Conservation (phyloP, 1,284 basidiomycete genomes). For the Lentinus polychrous region DNA sequence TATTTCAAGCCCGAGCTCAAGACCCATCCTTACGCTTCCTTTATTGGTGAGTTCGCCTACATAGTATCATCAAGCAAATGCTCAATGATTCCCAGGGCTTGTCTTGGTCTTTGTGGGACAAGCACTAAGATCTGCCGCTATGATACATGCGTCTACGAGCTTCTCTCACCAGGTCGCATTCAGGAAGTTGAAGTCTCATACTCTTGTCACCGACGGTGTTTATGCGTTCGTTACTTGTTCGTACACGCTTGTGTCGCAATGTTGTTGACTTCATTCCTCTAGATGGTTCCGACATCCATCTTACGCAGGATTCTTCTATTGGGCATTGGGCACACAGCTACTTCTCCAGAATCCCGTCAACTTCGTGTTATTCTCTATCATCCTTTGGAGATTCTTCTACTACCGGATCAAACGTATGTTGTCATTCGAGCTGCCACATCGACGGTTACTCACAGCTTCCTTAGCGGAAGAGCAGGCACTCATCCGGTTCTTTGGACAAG, state of each 20-base stretch:
- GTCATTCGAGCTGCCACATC: slow-evolving; percentile 1
- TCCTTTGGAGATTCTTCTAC: slow-evolving; percentile 87
- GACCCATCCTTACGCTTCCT: slow-evolving; percentile 43
- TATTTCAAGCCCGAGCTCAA: slow-evolving; percentile 63
- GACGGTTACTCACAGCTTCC: not conserved
- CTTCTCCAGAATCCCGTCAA: slow-evolving; percentile 83
- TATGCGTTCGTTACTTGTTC: slow-evolving; percentile 62
- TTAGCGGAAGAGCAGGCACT: slow-evolving; percentile 72
- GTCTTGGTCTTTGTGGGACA: slow-evolving; percentile 68
- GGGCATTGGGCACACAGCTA: slow-evolving; percentile 95
- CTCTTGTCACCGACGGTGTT: slow-evolving; percentile 81
- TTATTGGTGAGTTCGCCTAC: slow-evolving; percentile 39
- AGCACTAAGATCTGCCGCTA: slow-evolving; percentile 77
- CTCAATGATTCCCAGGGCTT: slow-evolving; percentile 42
- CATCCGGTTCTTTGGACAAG: slow-evolving; percentile 75
- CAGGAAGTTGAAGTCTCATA: slow-evolving; percentile 66
- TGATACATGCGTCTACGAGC: slow-evolving; percentile 92
- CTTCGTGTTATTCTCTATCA: slow-evolving; percentile 52
- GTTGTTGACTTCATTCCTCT: slow-evolving; percentile 2
- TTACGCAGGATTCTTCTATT: slow-evolving; percentile 97
- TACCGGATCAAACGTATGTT: slow-evolving; percentile 72
- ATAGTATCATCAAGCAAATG: not conserved
- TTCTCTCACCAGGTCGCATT: slow-evolving; percentile 88
- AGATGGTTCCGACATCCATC: slow-evolving; percentile 94
- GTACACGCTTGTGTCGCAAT: not conserved